Conservation (phyloP, 768 basidiomycete genomes). For the Leccinellum luteum region DNA sequence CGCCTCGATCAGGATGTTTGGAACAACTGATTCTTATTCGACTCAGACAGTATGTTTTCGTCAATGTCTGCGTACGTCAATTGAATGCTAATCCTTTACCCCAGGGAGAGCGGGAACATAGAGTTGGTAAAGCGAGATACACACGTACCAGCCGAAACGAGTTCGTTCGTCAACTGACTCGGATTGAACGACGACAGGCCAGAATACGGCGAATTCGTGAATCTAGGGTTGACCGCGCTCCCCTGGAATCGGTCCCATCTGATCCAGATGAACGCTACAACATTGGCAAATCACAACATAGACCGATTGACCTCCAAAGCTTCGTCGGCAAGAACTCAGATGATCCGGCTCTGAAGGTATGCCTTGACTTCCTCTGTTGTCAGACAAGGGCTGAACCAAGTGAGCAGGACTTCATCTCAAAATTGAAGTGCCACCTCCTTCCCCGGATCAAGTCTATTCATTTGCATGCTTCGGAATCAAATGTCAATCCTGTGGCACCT, state of each 20-base stretch:
- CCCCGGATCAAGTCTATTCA: not conserved
- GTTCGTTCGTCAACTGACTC: no score
- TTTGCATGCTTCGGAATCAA: not conserved
- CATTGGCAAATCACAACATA: no score
- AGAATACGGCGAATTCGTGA: not conserved
- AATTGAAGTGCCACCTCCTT: not conserved
- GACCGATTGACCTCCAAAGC: not conserved
- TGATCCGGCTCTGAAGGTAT: not conserved
- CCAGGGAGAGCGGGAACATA: not conserved
- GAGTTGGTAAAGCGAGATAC: no score
- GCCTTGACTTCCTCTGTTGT: not conserved
- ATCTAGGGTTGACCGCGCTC: not conserved
- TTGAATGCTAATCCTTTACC: not conserved
- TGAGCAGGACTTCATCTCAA: not conserved
- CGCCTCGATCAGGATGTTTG: not conserved
- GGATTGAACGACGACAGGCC: not conserved
- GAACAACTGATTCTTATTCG: no score
- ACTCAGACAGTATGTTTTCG: not conserved
- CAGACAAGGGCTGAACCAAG: not conserved
- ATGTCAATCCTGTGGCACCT: not conserved
- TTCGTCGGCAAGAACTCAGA: not conserved
- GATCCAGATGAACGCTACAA: not conserved
- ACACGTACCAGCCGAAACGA: no score
- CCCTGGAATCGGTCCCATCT: not conserved
- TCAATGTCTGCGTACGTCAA: no score